Percentiles rank a stretch among this genome's conserved stretches.
Evolutionary conservation across 2,329 filamentous ascomycete genomes (phyloP).

Genomic region (Dryadomyces sulphureus): DNA sequence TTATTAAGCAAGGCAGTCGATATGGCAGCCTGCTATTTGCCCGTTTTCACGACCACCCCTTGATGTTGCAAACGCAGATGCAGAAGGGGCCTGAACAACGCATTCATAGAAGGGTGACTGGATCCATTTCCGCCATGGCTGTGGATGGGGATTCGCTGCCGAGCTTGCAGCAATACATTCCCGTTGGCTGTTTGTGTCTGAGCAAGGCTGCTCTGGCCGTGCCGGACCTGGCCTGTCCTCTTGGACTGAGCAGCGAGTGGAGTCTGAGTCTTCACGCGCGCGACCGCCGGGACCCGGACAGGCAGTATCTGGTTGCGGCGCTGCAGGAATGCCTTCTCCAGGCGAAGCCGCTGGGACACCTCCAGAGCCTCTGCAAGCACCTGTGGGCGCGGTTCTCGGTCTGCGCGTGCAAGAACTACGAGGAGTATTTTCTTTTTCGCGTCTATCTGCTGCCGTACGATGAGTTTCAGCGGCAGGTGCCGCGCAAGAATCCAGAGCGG

Average conservation of each 20-base stretch:
- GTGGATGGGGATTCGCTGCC: background rate
- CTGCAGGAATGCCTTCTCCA: slow-evolving; percentile 9
- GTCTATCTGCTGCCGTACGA: slow-evolving; percentile 55
- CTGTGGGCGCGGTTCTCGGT: slow-evolving; percentile 32
- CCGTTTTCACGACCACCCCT: too few relatives aligned
- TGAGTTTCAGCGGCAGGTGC: slow-evolving; percentile 35
- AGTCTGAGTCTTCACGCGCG: too few relatives aligned
- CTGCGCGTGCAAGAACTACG: slow-evolving; percentile 10
- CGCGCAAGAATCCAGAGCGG: slow-evolving; percentile 29
- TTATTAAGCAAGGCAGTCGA: too few relatives aligned
- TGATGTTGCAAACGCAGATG: too few relatives aligned
- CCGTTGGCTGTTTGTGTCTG: slow-evolving; percentile 5
- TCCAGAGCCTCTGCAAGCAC: slow-evolving; percentile 17
- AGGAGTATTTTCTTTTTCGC: slow-evolving; percentile 23
- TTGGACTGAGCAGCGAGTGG: too few relatives aligned
- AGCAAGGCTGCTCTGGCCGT: background rate
- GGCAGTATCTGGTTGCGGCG: background rate
- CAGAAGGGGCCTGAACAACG: too few relatives aligned
- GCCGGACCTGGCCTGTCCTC: too few relatives aligned
- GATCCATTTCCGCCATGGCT: background rate
- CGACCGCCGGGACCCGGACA: too few relatives aligned
- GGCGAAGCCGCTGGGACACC: slow-evolving; percentile 4
- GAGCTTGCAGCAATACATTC: slow-evolving; percentile 4
- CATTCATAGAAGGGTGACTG: too few relatives aligned
- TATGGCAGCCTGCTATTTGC: too few relatives aligned